phyloP scores from a whole-genome alignment of 176 grass and related monocot species.

The Puccinellia tenuiflora region DNA sequence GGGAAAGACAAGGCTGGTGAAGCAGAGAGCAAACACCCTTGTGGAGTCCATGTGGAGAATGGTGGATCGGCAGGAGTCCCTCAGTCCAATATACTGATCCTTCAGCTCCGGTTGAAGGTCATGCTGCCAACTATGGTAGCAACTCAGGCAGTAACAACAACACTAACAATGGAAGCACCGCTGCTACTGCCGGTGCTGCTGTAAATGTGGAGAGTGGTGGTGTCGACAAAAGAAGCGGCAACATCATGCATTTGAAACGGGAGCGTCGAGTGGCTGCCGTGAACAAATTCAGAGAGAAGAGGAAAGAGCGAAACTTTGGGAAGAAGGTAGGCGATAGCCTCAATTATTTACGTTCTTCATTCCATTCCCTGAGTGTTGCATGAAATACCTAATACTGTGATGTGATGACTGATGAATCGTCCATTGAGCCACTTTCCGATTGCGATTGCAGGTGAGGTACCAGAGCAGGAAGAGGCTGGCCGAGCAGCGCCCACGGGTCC shows the following conservation, averaged over 20 bases:
- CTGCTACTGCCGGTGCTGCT: slow-evolving; percentile 17
- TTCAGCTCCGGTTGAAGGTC: slow-evolving; percentile 48
- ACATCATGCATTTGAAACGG: slow-evolving; percentile 44
- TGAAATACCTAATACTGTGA: not conserved
- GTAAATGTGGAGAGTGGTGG: slow-evolving; percentile 35
- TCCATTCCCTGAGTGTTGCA: not conserved
- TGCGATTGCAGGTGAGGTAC: slow-evolving; percentile 61
- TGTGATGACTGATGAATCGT: too few species aligned
- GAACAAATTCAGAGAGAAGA: slow-evolving; percentile 70
- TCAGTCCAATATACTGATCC: slow-evolving; percentile 34
- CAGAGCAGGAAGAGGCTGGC: slow-evolving; percentile 82
- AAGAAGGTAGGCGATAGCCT: slow-evolving; percentile 60
- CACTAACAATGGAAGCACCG: slow-evolving; percentile 53
- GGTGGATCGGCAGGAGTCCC: slow-evolving; percentile 20
- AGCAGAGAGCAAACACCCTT: slow-evolving; percentile 47
- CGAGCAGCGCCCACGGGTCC: slow-evolving; percentile 67
- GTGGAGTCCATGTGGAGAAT: slow-evolving; percentile 31
- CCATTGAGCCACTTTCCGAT: not conserved
- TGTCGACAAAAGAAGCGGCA: slow-evolving; percentile 37
- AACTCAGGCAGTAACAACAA: slow-evolving; percentile 78
- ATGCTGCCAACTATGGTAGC: slow-evolving; percentile 65
- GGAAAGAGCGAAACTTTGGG: slow-evolving; percentile 72
- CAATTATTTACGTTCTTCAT: not conserved
- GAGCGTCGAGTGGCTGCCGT: slow-evolving; percentile 47
- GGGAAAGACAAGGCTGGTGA: slow-evolving; percentile 23